These are phyloP conservation scores for Aspergillus uvarum DNA, from an alignment of 2,329 filamentous ascomycete genomes.

Conservation along the genomic window DNA sequence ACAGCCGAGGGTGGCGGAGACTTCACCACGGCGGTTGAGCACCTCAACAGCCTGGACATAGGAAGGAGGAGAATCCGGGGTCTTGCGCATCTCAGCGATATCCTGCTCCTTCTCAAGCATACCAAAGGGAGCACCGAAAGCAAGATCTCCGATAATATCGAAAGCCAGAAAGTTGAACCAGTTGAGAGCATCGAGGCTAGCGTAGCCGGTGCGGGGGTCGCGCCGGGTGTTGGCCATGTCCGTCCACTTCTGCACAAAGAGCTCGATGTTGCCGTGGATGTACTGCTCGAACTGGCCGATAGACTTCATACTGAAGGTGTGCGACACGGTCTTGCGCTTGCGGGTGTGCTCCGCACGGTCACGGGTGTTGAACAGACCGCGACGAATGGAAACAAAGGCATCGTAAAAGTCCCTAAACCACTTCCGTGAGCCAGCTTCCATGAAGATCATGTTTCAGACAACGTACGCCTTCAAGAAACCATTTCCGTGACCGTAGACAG, in stretches of 20 bases:
- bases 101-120: conserved; percentile 79
- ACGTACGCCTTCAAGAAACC: conserved; percentile 69
- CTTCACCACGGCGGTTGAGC: conserved; percentile 82
- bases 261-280: conserved; percentile 74
- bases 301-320: conserved; percentile 81
- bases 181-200: conserved; percentile 68
- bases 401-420: conserved; percentile 75
- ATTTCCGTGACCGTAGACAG: conserved; percentile 78
- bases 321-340: conserved; percentile 84
- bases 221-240: conserved; percentile 54
- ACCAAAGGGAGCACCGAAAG: conserved; percentile 75
- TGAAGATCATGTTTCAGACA: neutral
- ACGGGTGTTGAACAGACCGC: conserved; percentile 86
- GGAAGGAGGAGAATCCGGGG: conserved; percentile 60
- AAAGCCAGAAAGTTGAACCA: conserved; percentile 75
- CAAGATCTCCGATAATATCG: conserved; percentile 60
- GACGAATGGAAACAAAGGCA: conserved; percentile 81
- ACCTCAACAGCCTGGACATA: conserved; percentile 83
- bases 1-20: conserved; percentile 76
- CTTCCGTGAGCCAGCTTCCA: neutral
- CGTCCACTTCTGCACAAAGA: conserved; percentile 73
- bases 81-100: conserved; percentile 68
- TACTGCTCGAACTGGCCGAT: conserved; percentile 85
- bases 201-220: conserved; percentile 53
- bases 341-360: conserved; percentile 78